Conservation (phyloP, 768 basidiomycete species). For the Obba rivulosa region DNA sequence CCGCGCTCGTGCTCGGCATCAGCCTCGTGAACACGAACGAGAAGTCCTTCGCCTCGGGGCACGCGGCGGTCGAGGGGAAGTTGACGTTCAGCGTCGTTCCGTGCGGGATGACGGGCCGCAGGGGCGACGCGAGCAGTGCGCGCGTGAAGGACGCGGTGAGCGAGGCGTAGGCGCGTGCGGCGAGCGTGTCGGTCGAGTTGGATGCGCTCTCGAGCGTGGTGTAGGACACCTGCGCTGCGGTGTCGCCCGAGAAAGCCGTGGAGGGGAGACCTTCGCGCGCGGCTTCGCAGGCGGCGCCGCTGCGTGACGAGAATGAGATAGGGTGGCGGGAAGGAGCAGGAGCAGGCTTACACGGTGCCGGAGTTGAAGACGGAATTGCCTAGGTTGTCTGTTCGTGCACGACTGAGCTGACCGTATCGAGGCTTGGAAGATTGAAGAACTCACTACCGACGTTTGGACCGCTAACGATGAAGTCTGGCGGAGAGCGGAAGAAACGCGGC, state of each 20-base stretch:
- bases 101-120: constrained; percentile 33
- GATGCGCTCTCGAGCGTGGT: constrained; percentile 19
- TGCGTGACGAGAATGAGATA: not conserved
- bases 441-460: constrained; percentile 35
- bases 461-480: constrained; percentile 41
- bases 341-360: constrained; percentile 16
- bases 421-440: not conserved
- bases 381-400: constrained; percentile 9
- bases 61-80: constrained; percentile 30
- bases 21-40: constrained; percentile 42
- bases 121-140: constrained; percentile 13
- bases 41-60: constrained; percentile 33
- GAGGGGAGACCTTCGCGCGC: constrained; percentile 24
- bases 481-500: constrained; percentile 31
- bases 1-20: constrained; percentile 21
- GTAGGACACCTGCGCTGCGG: constrained; percentile 20
- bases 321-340: not conserved
- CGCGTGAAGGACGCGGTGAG: constrained; percentile 16
- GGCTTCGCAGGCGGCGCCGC: constrained; percentile 24
- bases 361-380: constrained; percentile 12
- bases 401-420: not conserved
- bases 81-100: constrained; percentile 46
- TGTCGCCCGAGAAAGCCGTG: constrained; percentile 25
- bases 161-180: constrained; percentile 15
- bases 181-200: constrained; percentile 10